Evolutionary conservation across 345 rosid genomes (phyloP).

Genomic region (Salix koriyanagi): DNA sequence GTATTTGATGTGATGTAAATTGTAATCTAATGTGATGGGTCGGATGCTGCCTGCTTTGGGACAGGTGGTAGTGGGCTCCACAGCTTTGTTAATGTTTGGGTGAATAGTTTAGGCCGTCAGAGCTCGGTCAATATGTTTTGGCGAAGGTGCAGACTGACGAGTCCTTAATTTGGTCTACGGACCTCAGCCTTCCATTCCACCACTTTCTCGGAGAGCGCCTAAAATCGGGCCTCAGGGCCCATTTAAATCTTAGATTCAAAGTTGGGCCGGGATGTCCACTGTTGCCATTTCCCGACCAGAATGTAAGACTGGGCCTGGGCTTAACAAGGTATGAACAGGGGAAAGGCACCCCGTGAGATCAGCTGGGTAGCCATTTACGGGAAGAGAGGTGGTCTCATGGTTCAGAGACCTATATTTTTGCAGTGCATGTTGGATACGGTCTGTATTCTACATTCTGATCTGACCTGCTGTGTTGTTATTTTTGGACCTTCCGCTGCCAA

Average conservation of each 20-base stretch:
- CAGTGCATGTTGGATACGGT: too few relatives aligned
- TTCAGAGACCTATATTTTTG: too few relatives aligned
- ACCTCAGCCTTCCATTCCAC: neutral
- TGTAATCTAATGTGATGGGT: neutral
- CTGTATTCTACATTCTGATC: too few relatives aligned
- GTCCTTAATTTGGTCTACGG: neutral
- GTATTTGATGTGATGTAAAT: neutral
- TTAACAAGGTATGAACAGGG: too few relatives aligned
- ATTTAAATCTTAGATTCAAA: neutral
- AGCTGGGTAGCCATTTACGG: too few relatives aligned
- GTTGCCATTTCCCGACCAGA: neutral
- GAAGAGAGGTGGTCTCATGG: too few relatives aligned
- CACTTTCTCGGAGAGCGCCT: neutral
- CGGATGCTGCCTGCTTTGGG: neutral
- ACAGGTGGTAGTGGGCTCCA: neutral
- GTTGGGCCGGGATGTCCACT: neutral
- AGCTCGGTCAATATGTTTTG: neutral
- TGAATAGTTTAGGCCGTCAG: neutral
- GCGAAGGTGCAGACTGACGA: neutral
- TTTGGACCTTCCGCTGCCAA: too few relatives aligned
- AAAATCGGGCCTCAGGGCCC: neutral
- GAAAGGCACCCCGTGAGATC: too few relatives aligned
- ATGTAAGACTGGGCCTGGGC: neutral
- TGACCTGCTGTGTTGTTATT: too few relatives aligned
- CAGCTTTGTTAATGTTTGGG: neutral